A percentile compares a stretch with the other conserved stretches of the same genome.
phyloP scores from a whole-genome alignment of 495 filamentous ascomycete genomes.

The Podospora pseudocomata region DNA sequence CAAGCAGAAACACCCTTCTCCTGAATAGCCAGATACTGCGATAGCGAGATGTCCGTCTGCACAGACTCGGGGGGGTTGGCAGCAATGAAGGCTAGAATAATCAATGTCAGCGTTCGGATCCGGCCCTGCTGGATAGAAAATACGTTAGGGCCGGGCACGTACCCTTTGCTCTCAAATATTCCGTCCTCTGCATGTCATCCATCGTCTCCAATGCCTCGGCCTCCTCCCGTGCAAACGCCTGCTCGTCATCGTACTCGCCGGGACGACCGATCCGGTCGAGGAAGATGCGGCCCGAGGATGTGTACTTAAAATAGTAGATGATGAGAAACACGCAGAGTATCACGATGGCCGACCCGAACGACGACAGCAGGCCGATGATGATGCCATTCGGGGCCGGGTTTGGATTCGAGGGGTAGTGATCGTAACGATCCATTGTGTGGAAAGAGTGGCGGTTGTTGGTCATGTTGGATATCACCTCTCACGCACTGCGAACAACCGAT shows the following conservation, averaged over 20 bases:
- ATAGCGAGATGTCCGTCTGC: slow-evolving; percentile 94
- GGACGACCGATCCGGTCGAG: slow-evolving; percentile 90
- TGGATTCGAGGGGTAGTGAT: slow-evolving; percentile 29
- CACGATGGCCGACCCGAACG: slow-evolving; percentile 85
- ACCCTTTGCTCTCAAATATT: slow-evolving; percentile 97
- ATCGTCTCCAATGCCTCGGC: slow-evolving; percentile 90
- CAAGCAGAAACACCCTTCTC: slow-evolving; percentile 98
- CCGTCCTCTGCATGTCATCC: slow-evolving; percentile 86
- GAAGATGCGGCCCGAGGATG: slow-evolving; percentile 81
- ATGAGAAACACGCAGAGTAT: slow-evolving; percentile 76
- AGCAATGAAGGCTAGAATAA: slow-evolving; percentile 74
- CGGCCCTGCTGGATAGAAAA: not conserved
- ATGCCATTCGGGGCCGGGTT: slow-evolving; percentile 59
- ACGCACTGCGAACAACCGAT: slow-evolving; percentile 16
- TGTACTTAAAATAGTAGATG: slow-evolving; percentile 94
- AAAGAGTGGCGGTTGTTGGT: not conserved
- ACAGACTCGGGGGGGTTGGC: slow-evolving; percentile 92
- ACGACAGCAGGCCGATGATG: slow-evolving; percentile 92
- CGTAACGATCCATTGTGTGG: slow-evolving; percentile 22
- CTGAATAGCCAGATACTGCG: slow-evolving; percentile 96
- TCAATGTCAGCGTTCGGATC: too few relatives aligned
- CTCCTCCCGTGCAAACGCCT: slow-evolving; percentile 87
- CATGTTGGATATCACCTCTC: not conserved
- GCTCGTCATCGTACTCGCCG: slow-evolving; percentile 96
- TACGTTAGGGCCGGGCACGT: slow-evolving; percentile 22